A percentile compares a stretch with the other conserved stretches of the same genome.
Evolutionary conservation across 164 flowering plant genomes (phyloP).

Genomic region (Berberis thunbergii): DNA sequence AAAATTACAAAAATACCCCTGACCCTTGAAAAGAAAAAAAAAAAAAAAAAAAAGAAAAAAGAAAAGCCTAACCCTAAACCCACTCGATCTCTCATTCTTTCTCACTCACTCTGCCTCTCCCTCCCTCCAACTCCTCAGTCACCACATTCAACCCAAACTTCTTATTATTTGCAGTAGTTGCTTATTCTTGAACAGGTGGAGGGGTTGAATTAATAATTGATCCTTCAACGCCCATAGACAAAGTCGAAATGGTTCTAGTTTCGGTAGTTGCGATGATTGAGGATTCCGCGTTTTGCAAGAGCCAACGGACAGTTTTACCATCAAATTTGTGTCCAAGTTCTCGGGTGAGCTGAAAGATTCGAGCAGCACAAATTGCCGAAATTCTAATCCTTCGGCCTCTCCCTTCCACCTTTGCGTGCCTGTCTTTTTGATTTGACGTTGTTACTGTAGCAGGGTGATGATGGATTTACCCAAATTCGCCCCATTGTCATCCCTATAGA

Average conservation of each 20-base stretch:
- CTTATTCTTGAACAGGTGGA: not conserved
- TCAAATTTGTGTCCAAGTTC: not conserved
- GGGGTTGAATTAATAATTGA: not conserved
- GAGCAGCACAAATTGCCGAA: not conserved
- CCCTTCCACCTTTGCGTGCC: not conserved
- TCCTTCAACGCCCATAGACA: not conserved
- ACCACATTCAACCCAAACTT: no score
- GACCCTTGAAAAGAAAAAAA: no score
- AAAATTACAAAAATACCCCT: no score
- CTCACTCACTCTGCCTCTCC: no score
- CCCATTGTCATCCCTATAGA: no score
- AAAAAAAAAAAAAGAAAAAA: no score
- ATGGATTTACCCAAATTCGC: no score
- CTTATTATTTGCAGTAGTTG: not conserved
- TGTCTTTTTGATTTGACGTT: no score
- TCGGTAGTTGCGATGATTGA: not conserved
- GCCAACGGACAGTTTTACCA: not conserved
- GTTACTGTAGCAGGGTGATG: no score
- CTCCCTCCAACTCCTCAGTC: no score
- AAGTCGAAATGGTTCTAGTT: not conserved
- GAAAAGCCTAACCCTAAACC: no score
- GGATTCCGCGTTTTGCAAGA: not conserved
- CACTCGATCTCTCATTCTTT: no score
- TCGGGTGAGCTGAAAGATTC: not conserved
- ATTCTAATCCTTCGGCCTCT: not conserved